A percentile compares a stretch with the other conserved stretches of the same genome.
phyloP scores from a whole-genome alignment of 179 eudicot genomes.

The Vitellaria paradoxa region DNA sequence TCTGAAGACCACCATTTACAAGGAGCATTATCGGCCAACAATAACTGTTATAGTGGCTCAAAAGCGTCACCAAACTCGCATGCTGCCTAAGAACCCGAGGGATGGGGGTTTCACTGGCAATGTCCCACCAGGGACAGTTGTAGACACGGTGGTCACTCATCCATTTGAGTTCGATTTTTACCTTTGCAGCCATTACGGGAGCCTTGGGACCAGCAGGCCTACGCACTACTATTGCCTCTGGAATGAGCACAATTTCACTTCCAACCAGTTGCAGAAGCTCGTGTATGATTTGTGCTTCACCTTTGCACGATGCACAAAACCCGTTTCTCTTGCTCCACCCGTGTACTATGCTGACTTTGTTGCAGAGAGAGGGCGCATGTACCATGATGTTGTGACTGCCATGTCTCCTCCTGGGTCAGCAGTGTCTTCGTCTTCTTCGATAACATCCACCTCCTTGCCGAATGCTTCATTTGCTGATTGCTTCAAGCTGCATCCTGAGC shows the following conservation, averaged over 20 bases:
- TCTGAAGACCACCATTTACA: too few species aligned
- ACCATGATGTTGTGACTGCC: constrained; percentile 36
- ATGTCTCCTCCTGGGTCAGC: constrained; percentile 11
- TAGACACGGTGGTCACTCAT: too few species aligned
- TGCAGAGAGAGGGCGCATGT: constrained; percentile 58
- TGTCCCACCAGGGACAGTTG: too few species aligned
- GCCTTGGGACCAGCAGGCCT: constrained; percentile 63
- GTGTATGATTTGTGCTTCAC: constrained; percentile 62
- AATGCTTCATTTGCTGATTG: constrained; percentile 22
- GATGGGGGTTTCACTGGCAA: too few species aligned
- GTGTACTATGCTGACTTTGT: constrained; percentile 65
- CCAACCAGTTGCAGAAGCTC: constrained; percentile 54
- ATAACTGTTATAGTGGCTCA: too few species aligned
- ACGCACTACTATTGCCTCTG: constrained; percentile 56
- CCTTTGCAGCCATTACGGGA: constrained; percentile 56
- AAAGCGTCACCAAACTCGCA: too few species aligned
- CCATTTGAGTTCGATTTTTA: constrained; percentile 50
- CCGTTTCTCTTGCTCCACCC: constrained; percentile 64
- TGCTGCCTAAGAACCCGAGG: too few species aligned
- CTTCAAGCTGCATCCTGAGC: constrained; percentile 32
- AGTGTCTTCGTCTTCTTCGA: constrained; percentile 12
- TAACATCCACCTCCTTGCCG: not conserved
- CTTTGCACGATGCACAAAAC: constrained; percentile 58
- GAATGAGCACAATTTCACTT: constrained; percentile 50
- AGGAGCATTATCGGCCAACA: too few species aligned